Evolutionary conservation across 345 rosid genomes (phyloP), one percentile per base, ranked within the genome.

Genomic region (Trapa incisa): DNA sequence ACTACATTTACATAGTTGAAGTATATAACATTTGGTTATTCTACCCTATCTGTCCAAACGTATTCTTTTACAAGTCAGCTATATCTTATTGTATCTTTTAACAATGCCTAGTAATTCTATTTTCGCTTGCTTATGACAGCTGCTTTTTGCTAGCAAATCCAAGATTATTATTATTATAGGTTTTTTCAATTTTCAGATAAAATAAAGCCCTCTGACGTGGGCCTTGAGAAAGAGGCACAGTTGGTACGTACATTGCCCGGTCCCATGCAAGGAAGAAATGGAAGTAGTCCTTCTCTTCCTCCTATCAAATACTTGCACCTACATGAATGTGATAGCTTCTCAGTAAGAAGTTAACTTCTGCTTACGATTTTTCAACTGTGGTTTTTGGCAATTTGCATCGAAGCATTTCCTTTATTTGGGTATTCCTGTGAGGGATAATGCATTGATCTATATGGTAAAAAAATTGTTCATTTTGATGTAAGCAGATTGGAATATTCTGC

Each of bases 191-290:
- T 77, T 80, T 71, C 96, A 93, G 99, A 93, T 72, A 86, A 85
- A 83, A 87, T 93, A 79, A 93, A 86, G 87, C 97, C 99, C 60
- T 84, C 97, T 74, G 90, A 91, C 77, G 95, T 93, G 75, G 99
- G 97, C 68, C 87, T 93, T 6, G 99, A 91, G 72, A 92, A 86
- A 76, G 98, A 95, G 75, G 94, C 92, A 2, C 99, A 95, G 66
- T 67, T 81, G 73, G 87, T 82, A 15, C 96, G 88, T 17, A 71
- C 74, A 61, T 83, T 92, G 98, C 63, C 85, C 47, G 86, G 79
- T 76, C 77, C 80, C 69, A 65, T 77, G 68, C 79, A 35, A 70
- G 90, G 80, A 68, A 78, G 75, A 53, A 95, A 91, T 84, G 97
- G 99, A 75, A 76, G 75, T 70, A 80, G 64, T 63, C 96, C 71